Evolutionary conservation across 2,329 filamentous ascomycete species (phyloP), one percentile per base, ranked within the genome.

Genomic region (Xylaria sp.): DNA sequence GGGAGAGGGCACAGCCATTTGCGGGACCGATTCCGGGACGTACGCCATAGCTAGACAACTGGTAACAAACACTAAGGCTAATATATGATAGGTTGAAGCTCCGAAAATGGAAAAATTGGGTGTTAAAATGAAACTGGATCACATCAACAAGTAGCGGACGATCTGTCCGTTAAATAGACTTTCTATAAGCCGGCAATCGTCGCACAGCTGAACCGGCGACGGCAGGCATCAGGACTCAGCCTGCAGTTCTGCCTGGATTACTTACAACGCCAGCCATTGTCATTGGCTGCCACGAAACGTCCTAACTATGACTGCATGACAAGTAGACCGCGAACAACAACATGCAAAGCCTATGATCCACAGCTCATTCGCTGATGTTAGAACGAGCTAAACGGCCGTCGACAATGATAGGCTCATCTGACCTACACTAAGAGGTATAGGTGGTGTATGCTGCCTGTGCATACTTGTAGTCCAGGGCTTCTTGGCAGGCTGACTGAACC

Each of bases 171-270:
- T 34, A 12, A 57, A 64, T 34, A 54, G 46, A 32, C 48, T 39
- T 12, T 3, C 15, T 18, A 34, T 18, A 12, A 32, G 23, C 50
- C 50, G 15, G 28, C 18, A 9, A 28, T 15, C 28, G 13, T 18
- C 51, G 5, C 51, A 54, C 18, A 32, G 8, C 7, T 28, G 9
- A 15, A n/a, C 34, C 51, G 44, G 34, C 44, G 9, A 20, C 52
- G 2, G 34, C 48, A 55, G 23, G 46, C 65, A 65, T 59, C 52
- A 54, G 41, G 41, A 25, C 52, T 59, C 56, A 41, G 65, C 65
- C 62, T 55, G 54, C 55, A 52, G 46, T 46, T 69, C 63, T 61
- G 66, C 69, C 63, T 69, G 32, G 62, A 66, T 64, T 57, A 59
- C 58, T 25, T 54, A 37, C 66, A 44, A 41, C 25, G 34, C 12